Base-by-base conservation (phyloP, 2,329 filamentous ascomycete genomes). In the Penicillium sp. region DNA sequence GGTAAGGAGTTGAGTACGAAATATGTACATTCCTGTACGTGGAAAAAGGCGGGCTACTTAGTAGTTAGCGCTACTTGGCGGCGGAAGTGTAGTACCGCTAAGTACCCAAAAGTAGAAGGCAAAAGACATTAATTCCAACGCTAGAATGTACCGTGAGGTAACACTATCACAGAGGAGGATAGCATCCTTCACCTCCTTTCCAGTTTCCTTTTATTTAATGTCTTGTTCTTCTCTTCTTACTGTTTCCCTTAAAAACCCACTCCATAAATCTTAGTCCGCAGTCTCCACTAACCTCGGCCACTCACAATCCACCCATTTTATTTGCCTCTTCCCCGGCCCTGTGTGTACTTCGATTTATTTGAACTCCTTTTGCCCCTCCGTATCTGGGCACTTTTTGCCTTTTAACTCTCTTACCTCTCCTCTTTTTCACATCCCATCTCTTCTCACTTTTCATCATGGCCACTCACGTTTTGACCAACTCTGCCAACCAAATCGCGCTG, bases 401-500 rank as follows among this genome's bases (percentile, higher is more conserved):
- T 36, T 35, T 44, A 38, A 31, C 43, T 7, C 30, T 33, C 51
- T 50, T 37, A 36, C 36, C 19, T 47, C 25, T 54, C 35, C 38
- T 40, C 47, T 40, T 46, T 33, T 40, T 44, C 35, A 38, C 33
- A 30, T 25, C 5, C 1, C 16, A 7, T 50, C 33, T 35, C 38
- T 9, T 31, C 36, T 38, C 35, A n/a, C 28, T 38, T 38, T 35
- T 16, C 16, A 58, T 40, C 33, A 71, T 71, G 69, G 67, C 69
- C 17, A 72, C 69, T 58, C 67, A 69, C 58, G 67, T 70, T 49
- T 52, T 71, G 50, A 71, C 69, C 28, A 75, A 73, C 59, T 79
- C 75, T 26, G 44, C 30, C 30, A 44, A 50, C 46, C 43, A 45
- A 14, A 45, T 45, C 12, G 33, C 48, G 17, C 38, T 51, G 14